phyloP scores from a whole-genome alignment of 768 basidiomycete genomes.

The Fomitopsis serialis region DNA sequence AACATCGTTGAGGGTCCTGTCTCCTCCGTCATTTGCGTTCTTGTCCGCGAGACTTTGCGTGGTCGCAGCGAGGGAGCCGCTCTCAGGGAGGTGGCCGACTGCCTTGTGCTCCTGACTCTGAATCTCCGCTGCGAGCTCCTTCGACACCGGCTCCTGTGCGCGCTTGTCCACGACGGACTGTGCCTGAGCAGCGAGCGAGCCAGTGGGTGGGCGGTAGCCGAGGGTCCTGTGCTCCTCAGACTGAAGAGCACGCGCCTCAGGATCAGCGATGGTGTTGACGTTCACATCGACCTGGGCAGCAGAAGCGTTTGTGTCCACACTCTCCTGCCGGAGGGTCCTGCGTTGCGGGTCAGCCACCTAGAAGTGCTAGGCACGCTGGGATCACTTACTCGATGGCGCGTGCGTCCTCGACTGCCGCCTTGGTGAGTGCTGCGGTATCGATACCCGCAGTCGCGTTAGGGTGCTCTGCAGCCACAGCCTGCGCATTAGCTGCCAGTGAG shows the following conservation, averaged over 20 bases:
- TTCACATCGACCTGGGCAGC: constrained; percentile 7
- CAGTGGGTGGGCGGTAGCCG: constrained; percentile 18
- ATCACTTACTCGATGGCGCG: not conserved
- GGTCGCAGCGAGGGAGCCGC: constrained; percentile 14
- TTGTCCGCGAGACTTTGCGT: constrained; percentile 16
- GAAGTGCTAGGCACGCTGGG: not conserved
- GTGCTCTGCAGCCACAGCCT: constrained; percentile 29
- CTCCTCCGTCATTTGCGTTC: no score
- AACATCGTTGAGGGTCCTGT: no score
- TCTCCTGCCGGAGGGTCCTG: constrained; percentile 1
- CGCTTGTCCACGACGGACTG: constrained; percentile 17
- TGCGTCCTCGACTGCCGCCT: constrained; percentile 22
- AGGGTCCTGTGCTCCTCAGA: constrained; percentile 22
- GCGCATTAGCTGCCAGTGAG: constrained; percentile 30
- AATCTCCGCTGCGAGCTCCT: constrained; percentile 11
- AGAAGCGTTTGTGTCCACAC: not conserved
- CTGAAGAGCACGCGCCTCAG: constrained; percentile 18
- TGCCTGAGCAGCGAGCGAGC: constrained; percentile 18
- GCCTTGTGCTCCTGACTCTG: constrained; percentile 18
- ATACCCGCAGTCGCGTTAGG: constrained; percentile 14
- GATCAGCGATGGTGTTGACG: constrained; percentile 12
- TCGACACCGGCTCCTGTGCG: constrained; percentile 11
- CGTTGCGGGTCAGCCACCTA: not conserved
- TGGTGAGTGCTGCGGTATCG: constrained; percentile 11
- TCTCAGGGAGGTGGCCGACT: constrained; percentile 15